phyloP scores from a whole-genome alignment of 2,329 filamentous ascomycete species.

The Cladosporium sp. region DNA sequence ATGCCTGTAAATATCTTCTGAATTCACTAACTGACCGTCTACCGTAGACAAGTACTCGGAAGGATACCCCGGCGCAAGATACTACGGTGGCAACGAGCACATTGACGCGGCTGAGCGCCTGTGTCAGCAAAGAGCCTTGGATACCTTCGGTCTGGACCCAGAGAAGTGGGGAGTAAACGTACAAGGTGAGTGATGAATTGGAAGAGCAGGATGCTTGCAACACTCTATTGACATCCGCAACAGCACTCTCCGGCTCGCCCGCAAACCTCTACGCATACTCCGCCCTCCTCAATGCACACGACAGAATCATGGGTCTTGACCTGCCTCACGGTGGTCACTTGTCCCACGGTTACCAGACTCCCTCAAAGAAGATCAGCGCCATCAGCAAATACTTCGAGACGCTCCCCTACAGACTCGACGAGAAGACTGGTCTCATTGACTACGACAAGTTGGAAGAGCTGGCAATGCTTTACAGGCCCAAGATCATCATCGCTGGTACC shows the following conservation, averaged over 20 bases:
- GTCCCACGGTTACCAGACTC: constrained; percentile 96
- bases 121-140: constrained; percentile 83
- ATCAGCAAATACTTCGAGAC: constrained; percentile 99
- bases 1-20: not conserved
- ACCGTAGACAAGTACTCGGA: constrained; percentile 83
- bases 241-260: constrained; percentile 61
- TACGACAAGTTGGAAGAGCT: constrained; percentile 87
- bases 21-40: not conserved
- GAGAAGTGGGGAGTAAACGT: constrained; percentile 97
- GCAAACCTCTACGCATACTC: constrained; percentile 98
- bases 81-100: constrained; percentile 95
- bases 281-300: constrained; percentile 91
- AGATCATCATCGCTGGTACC: constrained; percentile 90
- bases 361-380: constrained; percentile 95
- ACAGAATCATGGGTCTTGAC: constrained; percentile 94
- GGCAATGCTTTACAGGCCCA: constrained; percentile 84
- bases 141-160: constrained; percentile 76
- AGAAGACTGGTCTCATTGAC: constrained; percentile 88
- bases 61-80: constrained; percentile 91
- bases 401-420: constrained; percentile 86
- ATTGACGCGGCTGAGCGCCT: constrained; percentile 86
- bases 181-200: constrained; percentile 57
- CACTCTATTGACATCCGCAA: constrained; percentile 9
- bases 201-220: not conserved
- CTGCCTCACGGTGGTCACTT: constrained; percentile 91